A percentile compares a stretch with the other conserved stretches of the same genome.
These are phyloP conservation scores for Lipomyces mesembrius DNA, from an alignment of 805 yeast species.

Conservation along the genomic window DNA sequence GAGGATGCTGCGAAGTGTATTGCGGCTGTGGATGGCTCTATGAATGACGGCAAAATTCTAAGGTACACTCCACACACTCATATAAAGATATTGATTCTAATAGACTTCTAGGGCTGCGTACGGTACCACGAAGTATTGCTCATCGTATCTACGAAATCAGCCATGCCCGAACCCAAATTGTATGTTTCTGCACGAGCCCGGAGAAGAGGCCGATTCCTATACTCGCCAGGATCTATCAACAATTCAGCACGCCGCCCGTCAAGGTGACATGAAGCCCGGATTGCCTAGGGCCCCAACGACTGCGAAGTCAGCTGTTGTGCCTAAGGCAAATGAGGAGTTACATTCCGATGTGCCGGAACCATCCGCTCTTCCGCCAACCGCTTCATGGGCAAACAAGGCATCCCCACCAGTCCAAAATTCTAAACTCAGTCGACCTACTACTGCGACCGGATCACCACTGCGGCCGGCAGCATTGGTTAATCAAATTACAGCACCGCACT, in stretches of 20 bases:
- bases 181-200: conserved; percentile 99
- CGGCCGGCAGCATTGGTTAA: not conserved
- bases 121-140: conserved; percentile 98
- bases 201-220: conserved; percentile 97
- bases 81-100: conserved; percentile 4
- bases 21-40: conserved; percentile 86
- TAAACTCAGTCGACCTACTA: conserved; percentile 18
- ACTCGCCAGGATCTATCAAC: conserved; percentile 86
- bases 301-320: not conserved
- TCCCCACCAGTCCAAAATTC: conserved; percentile 47
- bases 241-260: conserved; percentile 54
- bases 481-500: conserved; percentile 1
- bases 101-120: conserved; percentile 72
- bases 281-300: conserved; percentile 7
- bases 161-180: conserved; percentile 98
- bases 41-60: conserved; percentile 86
- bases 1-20: conserved; percentile 97
- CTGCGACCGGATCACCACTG: not conserved
- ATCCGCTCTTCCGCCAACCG: conserved; percentile 69
- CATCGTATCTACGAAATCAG: conserved; percentile 92
- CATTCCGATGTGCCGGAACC: conserved; percentile 42
- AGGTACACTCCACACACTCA: conserved; percentile 45
- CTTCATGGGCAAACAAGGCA: conserved; percentile 61
- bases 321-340: conserved; percentile 19
- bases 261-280: conserved; percentile 40